phyloP scores from a whole-genome alignment of 228 moss, liverwort and hornwort species.

The Sphagnum fallax region DNA sequence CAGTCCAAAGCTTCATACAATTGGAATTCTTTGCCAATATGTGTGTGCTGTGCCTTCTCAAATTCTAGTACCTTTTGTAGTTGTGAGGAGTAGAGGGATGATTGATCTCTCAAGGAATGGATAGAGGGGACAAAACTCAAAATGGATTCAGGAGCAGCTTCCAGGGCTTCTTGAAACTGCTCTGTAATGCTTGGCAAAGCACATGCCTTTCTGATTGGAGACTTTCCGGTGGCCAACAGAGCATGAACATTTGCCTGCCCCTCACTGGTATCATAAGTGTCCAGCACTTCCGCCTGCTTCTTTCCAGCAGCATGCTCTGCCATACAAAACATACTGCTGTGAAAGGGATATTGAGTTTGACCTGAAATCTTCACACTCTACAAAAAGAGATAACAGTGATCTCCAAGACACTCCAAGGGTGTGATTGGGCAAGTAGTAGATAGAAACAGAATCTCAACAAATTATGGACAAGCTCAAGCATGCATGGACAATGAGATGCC shows the following conservation, averaged over 20 bases:
- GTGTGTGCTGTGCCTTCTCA: constrained; percentile 34
- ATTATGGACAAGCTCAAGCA: no score
- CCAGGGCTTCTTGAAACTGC: constrained; percentile 56
- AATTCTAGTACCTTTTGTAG: constrained; percentile 39
- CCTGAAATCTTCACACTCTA: no score
- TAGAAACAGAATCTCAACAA: no score
- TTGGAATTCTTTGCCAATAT: constrained; percentile 20
- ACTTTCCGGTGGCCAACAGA: background rate
- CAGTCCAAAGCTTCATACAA: constrained; percentile 3
- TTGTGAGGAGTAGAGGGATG: constrained; percentile 17
- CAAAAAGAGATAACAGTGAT: no score
- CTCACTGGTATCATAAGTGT: background rate
- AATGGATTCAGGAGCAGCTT: constrained; percentile 38
- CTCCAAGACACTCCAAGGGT: no score
- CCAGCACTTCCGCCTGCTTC: background rate
- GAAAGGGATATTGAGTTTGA: no score
- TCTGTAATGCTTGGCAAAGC: constrained; percentile 34
- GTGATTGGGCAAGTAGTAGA: no score
- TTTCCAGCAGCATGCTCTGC: background rate
- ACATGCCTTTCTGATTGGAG: constrained; percentile 11
- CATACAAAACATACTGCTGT: no score
- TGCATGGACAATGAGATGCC: no score
- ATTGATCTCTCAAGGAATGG: constrained; percentile 23
- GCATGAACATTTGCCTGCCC: background rate
- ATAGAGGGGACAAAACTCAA: constrained; percentile 18